Conservation (phyloP, 2,329 filamentous ascomycete species). For the Shiraia sp. region DNA sequence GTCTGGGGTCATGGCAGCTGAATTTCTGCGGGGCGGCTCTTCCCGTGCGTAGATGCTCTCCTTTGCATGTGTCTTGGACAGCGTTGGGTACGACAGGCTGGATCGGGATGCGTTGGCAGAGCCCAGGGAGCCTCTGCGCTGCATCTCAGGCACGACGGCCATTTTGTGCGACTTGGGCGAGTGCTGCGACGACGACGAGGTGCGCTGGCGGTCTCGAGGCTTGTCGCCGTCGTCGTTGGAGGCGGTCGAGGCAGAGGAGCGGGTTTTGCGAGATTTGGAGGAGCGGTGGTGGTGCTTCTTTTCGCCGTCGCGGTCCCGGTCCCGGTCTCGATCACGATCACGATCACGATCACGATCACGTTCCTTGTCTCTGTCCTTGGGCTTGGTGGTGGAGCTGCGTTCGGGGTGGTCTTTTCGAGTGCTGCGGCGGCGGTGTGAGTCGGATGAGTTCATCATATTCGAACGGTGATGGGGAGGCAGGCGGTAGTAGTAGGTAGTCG, state of each 20-base stretch:
- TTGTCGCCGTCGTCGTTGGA: conserved; percentile 28
- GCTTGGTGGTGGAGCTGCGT: conserved; percentile 27
- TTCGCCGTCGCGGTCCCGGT: conserved; percentile 26
- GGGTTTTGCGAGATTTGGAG: conserved; percentile 33
- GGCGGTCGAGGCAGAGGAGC: conserved; percentile 36
- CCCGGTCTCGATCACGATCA: no score
- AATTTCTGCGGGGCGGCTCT: conserved; percentile 36
- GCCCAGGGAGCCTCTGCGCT: conserved; percentile 43
- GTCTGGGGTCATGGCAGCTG: conserved; percentile 45
- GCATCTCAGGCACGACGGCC: conserved; percentile 53
- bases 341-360: conserved; percentile 24
- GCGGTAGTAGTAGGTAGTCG: conserved; percentile 20
- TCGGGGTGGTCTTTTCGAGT: conserved; percentile 41
- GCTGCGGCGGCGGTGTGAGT: conserved; percentile 44
- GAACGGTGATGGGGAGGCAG: no score
- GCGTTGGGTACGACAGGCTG: conserved; percentile 72
- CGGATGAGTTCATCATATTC: conserved; percentile 38
- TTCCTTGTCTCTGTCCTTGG: conserved; percentile 33
- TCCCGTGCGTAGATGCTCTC: conserved; percentile 71
- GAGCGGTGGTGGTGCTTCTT: no score
- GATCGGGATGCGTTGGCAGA: conserved; percentile 44
- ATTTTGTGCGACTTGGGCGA: conserved; percentile 38
- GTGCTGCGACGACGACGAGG: conserved; percentile 32
- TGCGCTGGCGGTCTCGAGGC: conserved; percentile 31
- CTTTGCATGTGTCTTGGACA: conserved; percentile 91